phyloP scores from a whole-genome alignment of 441 rosid species.

The Arabidopsis lyrata region DNA sequence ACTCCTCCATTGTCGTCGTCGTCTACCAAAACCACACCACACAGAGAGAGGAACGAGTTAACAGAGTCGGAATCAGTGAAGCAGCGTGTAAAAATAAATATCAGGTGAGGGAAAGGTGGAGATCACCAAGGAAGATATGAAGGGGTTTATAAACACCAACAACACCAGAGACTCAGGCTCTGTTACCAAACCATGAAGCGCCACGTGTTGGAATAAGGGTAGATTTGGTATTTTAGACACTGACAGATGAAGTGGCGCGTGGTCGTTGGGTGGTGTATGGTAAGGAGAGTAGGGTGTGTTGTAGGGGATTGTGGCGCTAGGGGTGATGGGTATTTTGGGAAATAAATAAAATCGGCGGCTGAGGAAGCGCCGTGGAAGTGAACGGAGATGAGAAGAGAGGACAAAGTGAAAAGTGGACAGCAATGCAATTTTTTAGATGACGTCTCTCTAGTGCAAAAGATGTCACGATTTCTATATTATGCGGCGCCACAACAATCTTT shows the following conservation, averaged over 20 bases:
- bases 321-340: slow-evolving; percentile 37
- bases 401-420: slow-evolving; percentile 36
- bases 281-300: slow-evolving; percentile 12
- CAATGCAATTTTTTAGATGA: slow-evolving; percentile 30
- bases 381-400: slow-evolving; percentile 28
- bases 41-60: slow-evolving; percentile 19
- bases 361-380: slow-evolving; percentile 44
- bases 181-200: slow-evolving; percentile 19
- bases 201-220: slow-evolving; percentile 38
- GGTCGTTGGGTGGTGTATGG: background rate
- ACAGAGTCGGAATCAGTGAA: slow-evolving; percentile 36
- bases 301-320: background rate
- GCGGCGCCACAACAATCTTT: slow-evolving; percentile 45
- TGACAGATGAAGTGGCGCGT: slow-evolving; percentile 16
- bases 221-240: background rate
- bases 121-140: slow-evolving; percentile 30
- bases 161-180: slow-evolving; percentile 32
- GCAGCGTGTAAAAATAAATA: background rate
- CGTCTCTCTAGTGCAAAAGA: slow-evolving; percentile 21
- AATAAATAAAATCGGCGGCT: slow-evolving; percentile 44
- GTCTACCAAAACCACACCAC: slow-evolving; percentile 2
- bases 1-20: slow-evolving; percentile 42
- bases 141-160: slow-evolving; percentile 44
- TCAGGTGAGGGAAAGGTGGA: slow-evolving; percentile 42
- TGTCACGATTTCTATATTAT: slow-evolving; percentile 13